phyloP scores from a whole-genome alignment of 2,329 filamentous ascomycete genomes.

The Pseudocercospora musae region DNA sequence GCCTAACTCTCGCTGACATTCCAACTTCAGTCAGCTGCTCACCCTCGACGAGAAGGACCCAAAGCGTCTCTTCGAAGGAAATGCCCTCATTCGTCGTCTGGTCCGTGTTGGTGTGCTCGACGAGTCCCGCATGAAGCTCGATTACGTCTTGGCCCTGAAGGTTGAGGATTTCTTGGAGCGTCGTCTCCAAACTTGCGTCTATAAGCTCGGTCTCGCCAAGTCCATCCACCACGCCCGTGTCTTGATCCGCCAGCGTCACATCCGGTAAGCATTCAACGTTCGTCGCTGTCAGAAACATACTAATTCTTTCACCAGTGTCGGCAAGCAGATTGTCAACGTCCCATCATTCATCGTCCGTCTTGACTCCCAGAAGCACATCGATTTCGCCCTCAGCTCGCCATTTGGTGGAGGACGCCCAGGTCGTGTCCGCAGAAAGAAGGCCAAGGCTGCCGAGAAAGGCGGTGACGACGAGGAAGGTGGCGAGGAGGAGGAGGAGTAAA shows the following conservation, averaged over 20 bases:
- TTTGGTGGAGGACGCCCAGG: conserved; percentile 96
- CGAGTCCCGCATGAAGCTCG: conserved; percentile 99
- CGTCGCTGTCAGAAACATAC: conserved; percentile 3
- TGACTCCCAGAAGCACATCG: conserved; percentile 99
- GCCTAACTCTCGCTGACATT: conserved; percentile 18
- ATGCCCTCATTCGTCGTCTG: conserved; percentile 99
- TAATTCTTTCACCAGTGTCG: conserved; percentile 60
- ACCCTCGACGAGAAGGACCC: conserved; percentile 99
- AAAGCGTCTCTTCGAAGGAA: conserved; percentile 99
- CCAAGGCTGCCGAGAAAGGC: conserved; percentile 86
- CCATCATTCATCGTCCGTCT: conserved; percentile 99
- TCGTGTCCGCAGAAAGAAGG: conserved; percentile 99
- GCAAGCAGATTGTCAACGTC: conserved; percentile 99
- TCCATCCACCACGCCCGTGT: conserved; percentile 99
- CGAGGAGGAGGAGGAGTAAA: conserved; percentile 61
- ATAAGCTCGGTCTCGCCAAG: conserved; percentile 99
- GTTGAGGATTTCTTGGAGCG: conserved; percentile 99
- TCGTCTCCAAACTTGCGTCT: conserved; percentile 98
- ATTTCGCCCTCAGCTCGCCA: conserved; percentile 96
- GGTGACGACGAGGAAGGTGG: conserved; percentile 79
- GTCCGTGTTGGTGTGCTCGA: conserved; percentile 99
- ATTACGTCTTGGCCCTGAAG: conserved; percentile 98
- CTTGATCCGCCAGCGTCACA: conserved; percentile 98
- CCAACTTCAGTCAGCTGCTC: conserved; percentile 79
- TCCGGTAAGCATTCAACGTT: conserved; percentile 56